Base-by-base conservation (phyloP, 192 early-diverging fungal genomes). In the Jimgerdemannia flammicorona region DNA sequence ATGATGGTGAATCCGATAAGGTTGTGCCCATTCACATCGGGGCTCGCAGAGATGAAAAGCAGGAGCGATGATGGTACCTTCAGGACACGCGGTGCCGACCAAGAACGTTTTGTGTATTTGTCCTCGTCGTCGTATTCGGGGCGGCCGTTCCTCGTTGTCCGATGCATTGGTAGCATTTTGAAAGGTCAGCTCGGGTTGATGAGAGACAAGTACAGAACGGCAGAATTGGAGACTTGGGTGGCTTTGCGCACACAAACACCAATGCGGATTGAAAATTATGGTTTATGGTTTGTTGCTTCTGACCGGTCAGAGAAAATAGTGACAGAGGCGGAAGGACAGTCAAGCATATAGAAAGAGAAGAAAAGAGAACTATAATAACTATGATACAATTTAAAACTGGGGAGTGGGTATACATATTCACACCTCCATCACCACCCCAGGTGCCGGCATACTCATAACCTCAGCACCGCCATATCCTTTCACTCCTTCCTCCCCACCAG, bases 91-190 rank as follows among this genome's bases (percentile, higher is more conserved):
- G 43, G 20, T 44, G 43, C 70, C 39, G 54, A 66, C 49, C 69
- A 71, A 18, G 68, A 68, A n/a, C 70, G 49, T 43, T 81, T 81
- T 42, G 64, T 73, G 17, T 81, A 81, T 72, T 81, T 81, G 63
- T 81, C 80, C 67, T 81, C 80, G 69, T 77, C 70, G 3, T 75
- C 69, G 19, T 74, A 70, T 66, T 69, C 73, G 19, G 18, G 59
- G 40, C 63, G 39, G 7, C 76, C 80, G 18, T 72, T 71, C 20
- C 69, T 68, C 66, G 76, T 76, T 29, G 69, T 80, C 14, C 76
- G 80, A 39, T 81, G 80, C 65, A 70, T 72, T 10, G 80, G 80
- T 42, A 81, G 69, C 80, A 81, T 80, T 29, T 29, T 29, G 40
- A 19, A 68, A 59, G 49, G 49, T 29, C 29, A 29, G 29, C 29